Conservation (phyloP, 495 filamentous ascomycete species). For the Penicillium alfredii region DNA sequence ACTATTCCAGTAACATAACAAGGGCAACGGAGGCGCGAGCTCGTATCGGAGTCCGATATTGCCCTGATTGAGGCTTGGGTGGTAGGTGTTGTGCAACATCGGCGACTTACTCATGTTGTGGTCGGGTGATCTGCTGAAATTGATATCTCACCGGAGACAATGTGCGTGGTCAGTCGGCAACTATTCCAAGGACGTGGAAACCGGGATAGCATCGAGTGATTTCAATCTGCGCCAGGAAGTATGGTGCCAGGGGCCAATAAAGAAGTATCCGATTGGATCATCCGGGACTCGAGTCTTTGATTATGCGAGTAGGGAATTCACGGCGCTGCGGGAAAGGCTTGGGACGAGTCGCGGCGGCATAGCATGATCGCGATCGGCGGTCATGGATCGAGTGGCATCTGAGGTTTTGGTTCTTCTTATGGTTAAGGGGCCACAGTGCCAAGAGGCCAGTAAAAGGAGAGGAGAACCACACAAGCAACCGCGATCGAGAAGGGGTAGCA, state of each 20-base stretch:
- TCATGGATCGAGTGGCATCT: too few relatives aligned
- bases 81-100: slow-evolving; percentile 61
- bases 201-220: slow-evolving; percentile 59
- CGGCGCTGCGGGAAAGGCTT: slow-evolving; percentile 30
- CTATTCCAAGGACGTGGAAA: slow-evolving; percentile 51
- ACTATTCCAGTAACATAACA: slow-evolving; percentile 58
- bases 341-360: slow-evolving; percentile 21
- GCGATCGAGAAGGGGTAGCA: too few relatives aligned
- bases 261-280: slow-evolving; percentile 56
- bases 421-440: too few relatives aligned
- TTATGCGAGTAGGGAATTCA: slow-evolving; percentile 54
- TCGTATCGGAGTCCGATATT: slow-evolving; percentile 51
- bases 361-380: too few relatives aligned
- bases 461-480: too few relatives aligned
- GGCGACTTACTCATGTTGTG: slow-evolving; percentile 65
- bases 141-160: slow-evolving; percentile 57
- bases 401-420: too few relatives aligned
- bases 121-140: slow-evolving; percentile 65
- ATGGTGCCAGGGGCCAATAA: slow-evolving; percentile 53
- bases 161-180: slow-evolving; percentile 49
- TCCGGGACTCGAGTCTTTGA: slow-evolving; percentile 53
- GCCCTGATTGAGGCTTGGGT: slow-evolving; percentile 51
- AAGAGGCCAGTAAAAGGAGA: too few relatives aligned
- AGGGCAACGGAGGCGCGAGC: slow-evolving; percentile 60
- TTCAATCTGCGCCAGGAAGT: slow-evolving; percentile 60